Percentiles rank a stretch among this genome's conserved stretches.
Conservation (phyloP, 2,329 filamentous ascomycete genomes). For the Diaporthe amygdali region DNA sequence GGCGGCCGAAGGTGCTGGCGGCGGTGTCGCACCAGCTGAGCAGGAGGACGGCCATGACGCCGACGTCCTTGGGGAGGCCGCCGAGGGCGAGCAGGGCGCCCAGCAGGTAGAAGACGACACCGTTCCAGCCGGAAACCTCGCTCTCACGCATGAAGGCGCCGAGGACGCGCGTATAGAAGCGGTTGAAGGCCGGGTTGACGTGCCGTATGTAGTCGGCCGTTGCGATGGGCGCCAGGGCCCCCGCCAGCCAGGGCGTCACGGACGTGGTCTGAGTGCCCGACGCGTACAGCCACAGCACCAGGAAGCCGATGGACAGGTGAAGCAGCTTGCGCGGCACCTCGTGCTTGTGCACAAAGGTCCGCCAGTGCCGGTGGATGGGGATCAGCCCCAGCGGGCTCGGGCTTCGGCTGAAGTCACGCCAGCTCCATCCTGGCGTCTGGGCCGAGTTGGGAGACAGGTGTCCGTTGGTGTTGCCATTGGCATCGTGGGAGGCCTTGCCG, state of each 20-base stretch:
- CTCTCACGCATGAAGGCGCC: constrained; percentile 97
- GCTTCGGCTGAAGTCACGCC: constrained; percentile 88
- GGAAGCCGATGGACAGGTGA: constrained; percentile 95
- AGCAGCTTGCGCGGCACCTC: constrained; percentile 93
- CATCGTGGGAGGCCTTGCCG: constrained; percentile 27
- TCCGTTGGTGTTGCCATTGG: constrained; percentile 70
- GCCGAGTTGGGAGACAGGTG: constrained; percentile 73
- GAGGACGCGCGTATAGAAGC: constrained; percentile 81
- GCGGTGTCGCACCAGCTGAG: constrained; percentile 98
- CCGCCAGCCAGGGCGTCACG: constrained; percentile 86
- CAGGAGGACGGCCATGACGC: constrained; percentile 85
- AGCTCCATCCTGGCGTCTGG: constrained; percentile 71
- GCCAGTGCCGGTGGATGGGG: constrained; percentile 91
- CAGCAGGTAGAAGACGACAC: constrained; percentile 94
- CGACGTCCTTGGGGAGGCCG: constrained; percentile 92
- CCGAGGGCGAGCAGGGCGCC: constrained; percentile 86
- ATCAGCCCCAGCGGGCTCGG: constrained; percentile 94
- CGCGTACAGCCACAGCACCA: constrained; percentile 85
- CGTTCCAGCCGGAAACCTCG: constrained; percentile 93
- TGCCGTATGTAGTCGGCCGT: constrained; percentile 84
- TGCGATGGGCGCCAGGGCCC: constrained; percentile 82
- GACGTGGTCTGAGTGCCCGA: constrained; percentile 76
- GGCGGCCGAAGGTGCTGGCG: constrained; percentile 88
- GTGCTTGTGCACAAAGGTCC: constrained; percentile 91
- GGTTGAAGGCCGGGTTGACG: constrained; percentile 80